Evolutionary conservation across 2,329 filamentous ascomycete genomes (phyloP).

Genomic region (Didymella glomerata): DNA sequence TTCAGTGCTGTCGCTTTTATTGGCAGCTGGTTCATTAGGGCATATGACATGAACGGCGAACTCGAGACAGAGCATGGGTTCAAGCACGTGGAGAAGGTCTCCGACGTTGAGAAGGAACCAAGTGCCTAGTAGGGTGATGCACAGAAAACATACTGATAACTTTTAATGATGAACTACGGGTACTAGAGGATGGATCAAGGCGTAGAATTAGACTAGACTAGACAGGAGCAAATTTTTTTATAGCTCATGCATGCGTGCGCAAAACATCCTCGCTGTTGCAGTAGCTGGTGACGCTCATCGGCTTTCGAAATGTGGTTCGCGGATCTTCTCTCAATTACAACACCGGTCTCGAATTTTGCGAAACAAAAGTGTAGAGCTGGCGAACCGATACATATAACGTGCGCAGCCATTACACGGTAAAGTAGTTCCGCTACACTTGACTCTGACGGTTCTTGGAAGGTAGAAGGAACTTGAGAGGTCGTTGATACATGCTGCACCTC

Average conservation of each 20-base stretch:
- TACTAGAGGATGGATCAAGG: not conserved
- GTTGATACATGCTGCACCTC: not conserved
- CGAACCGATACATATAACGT: too few species aligned
- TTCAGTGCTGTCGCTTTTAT: constrained; percentile 62
- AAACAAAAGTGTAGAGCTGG: too few species aligned
- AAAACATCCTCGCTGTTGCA: not conserved
- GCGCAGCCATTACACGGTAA: too few species aligned
- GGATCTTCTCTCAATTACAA: too few species aligned
- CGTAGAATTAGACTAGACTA: not conserved
- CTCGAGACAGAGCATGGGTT: constrained; percentile 61
- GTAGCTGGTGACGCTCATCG: not conserved
- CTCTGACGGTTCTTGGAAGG: too few species aligned
- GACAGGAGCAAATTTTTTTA: not conserved
- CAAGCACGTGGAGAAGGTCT: constrained; percentile 47
- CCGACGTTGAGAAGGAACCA: constrained; percentile 32
- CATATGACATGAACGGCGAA: constrained; percentile 55
- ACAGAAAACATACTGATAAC: not conserved
- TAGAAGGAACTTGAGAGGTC: too few species aligned
- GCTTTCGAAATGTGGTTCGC: too few species aligned
- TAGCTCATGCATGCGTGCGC: not conserved
- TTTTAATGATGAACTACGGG: not conserved
- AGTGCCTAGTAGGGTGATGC: not conserved
- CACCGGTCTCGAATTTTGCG: too few species aligned
- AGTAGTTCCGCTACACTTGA: too few species aligned
- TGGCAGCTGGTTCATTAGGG: constrained; percentile 62